These are phyloP conservation scores for Anisogramma anomala DNA, from an alignment of 2,329 filamentous ascomycete genomes.

Conservation along the genomic window DNA sequence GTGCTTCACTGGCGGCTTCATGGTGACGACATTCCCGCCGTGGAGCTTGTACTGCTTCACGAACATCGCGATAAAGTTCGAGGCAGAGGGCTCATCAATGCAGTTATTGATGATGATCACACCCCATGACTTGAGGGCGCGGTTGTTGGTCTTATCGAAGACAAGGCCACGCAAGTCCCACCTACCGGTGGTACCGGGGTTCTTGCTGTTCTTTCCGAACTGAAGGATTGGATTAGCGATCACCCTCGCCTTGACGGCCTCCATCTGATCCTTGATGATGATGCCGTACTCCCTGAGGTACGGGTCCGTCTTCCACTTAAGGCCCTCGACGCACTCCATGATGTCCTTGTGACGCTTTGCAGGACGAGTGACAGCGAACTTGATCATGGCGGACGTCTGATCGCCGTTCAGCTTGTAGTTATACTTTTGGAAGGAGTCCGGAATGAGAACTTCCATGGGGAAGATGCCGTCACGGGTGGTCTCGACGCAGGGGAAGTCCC, in stretches of 20 bases:
- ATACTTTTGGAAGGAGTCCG: slow-evolving; percentile 47
- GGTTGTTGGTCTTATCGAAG: slow-evolving; percentile 55
- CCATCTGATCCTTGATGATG: slow-evolving; percentile 51
- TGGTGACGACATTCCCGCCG: slow-evolving; percentile 31
- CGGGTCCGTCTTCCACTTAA: slow-evolving; percentile 57
- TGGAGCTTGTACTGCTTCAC: slow-evolving; percentile 35
- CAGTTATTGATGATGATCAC: slow-evolving; percentile 54
- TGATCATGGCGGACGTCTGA: slow-evolving; percentile 82
- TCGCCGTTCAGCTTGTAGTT: slow-evolving; percentile 46
- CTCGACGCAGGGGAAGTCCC: slow-evolving; percentile 44
- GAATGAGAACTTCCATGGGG: slow-evolving; percentile 48
- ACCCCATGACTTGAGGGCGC: slow-evolving; percentile 61
- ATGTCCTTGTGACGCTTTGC: slow-evolving; percentile 57
- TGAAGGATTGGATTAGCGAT: slow-evolving; percentile 59
- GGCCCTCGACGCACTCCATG: slow-evolving; percentile 50
- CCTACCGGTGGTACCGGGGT: slow-evolving; percentile 57
- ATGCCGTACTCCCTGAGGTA: slow-evolving; percentile 66
- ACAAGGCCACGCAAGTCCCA: slow-evolving; percentile 82
- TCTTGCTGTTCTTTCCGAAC: slow-evolving; percentile 47
- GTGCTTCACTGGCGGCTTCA: slow-evolving; percentile 26
- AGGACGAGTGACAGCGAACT: slow-evolving; percentile 75
- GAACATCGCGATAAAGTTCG: slow-evolving; percentile 43
- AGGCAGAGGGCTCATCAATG: slow-evolving; percentile 41
- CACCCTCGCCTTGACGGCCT: slow-evolving; percentile 57
- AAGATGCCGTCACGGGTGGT: slow-evolving; percentile 38